Base-by-base conservation (phyloP, 2,329 filamentous ascomycete species). In the Paracoccidioides lutzii region DNA sequence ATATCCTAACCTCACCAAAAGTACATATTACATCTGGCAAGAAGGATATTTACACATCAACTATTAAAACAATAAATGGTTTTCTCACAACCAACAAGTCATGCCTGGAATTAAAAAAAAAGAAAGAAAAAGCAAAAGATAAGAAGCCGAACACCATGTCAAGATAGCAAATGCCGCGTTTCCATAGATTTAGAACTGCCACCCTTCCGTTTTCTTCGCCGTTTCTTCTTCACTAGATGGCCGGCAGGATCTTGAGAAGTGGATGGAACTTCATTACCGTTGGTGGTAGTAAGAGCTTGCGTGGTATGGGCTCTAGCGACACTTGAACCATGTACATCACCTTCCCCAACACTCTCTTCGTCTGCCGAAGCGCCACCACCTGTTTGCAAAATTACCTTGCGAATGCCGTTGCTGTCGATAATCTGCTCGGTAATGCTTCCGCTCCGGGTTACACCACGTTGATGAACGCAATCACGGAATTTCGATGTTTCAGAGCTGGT, bases 341-440 rank as follows among this genome's bases (percentile, higher is more conserved):
- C n/a, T 14, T 12, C 32, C 32, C 51, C 22, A 22, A 22, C 28
- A 28, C 14, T 28, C 12, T 58, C 57, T 8, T 55, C 54, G 5
- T 58, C 57, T 3, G 54, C 69, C 65, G 15, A 59, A 45, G 77
- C 76, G 60, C 73, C 77, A 15, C 77, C 79, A 61, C 78, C 82
- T 3, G 83, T 83, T 65, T 88, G 84, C 32, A 91, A 75, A 0
- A 91, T 81, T 46, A 89, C 81, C 71, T 91, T 91, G 60, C 82
- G 81, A 53, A 90, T 78, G 2, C 87, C 87, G 55, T 84, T 82
- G 2, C 84, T 76, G 64, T 90, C 84, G 55, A 90, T 74, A n/a
- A 87, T 75, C 58, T 86, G 87, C 69, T 90, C 86, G 0, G 86
- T 89, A 62, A 90, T 88, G 66, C 84, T 88, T 33, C 87, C 87